Evolutionary conservation across 768 basidiomycete genomes (phyloP).

Genomic region (Pleurotus salmoneostramineus): DNA sequence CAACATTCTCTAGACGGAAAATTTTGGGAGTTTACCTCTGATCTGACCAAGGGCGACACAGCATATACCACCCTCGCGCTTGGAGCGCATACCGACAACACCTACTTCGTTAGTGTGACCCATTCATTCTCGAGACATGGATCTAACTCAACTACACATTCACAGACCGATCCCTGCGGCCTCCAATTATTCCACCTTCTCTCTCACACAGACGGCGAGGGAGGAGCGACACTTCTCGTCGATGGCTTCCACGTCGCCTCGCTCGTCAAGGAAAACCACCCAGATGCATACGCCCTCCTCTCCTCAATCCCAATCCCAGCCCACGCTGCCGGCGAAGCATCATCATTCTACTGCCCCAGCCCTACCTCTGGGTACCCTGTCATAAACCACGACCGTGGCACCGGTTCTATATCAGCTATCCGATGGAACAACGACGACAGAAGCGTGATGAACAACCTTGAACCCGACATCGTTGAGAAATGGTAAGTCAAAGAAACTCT

Average conservation of each 20-base stretch:
- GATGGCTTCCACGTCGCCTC: conserved; percentile 94
- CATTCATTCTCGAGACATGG: background rate
- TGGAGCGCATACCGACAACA: conserved; percentile 73
- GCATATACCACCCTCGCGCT: conserved; percentile 90
- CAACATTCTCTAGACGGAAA: conserved; percentile 71
- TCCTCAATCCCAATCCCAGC: conserved; percentile 67
- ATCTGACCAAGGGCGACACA: conserved; percentile 87
- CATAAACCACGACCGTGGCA: conserved; percentile 57
- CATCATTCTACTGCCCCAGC: conserved; percentile 50
- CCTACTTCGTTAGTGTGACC: conserved; percentile 53
- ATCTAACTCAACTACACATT: background rate
- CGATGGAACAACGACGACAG: conserved; percentile 96
- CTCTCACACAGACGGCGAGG: conserved; percentile 74
- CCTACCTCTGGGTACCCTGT: conserved; percentile 66
- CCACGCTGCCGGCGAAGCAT: conserved; percentile 83
- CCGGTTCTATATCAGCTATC: conserved; percentile 67
- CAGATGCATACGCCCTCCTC: conserved; percentile 65
- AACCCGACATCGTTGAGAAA: conserved; percentile 58
- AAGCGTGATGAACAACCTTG: conserved; percentile 67
- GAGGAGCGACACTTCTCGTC: conserved; percentile 88
- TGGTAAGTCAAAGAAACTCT: conserved; percentile 45
- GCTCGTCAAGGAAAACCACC: conserved; percentile 68
- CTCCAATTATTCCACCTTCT: conserved; percentile 94
- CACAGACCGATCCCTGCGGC: conserved; percentile 89
- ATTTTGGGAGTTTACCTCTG: conserved; percentile 97